These are phyloP conservation scores for Haberlea rhodopensis DNA, from an alignment of 257 asterid species.

Conservation along the genomic window DNA sequence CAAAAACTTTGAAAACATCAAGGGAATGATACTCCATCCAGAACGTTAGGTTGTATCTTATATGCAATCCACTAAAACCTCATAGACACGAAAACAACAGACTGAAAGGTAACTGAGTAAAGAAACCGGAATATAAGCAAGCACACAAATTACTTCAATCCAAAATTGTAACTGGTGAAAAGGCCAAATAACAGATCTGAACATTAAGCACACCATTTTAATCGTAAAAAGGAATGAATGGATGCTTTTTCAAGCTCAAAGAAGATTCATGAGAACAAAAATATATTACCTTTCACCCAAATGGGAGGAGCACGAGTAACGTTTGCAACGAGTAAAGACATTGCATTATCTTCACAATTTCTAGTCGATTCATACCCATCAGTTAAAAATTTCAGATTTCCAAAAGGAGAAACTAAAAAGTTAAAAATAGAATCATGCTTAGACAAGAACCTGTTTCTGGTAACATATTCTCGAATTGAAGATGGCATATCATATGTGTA, in stretches of 20 bases:
- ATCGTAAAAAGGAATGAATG: neutral
- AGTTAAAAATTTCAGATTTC: constrained; percentile 11
- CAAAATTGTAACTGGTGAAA: neutral
- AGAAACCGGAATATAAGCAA: neutral
- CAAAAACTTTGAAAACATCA: no score
- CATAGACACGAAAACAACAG: neutral
- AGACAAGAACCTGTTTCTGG: no score
- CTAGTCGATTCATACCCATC: constrained; percentile 32
- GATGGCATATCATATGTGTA: constrained; percentile 94
- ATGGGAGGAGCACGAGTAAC: constrained; percentile 81
- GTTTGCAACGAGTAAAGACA: constrained; percentile 88
- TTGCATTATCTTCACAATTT: constrained; percentile 91
- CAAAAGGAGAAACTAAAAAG: neutral
- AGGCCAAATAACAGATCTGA: neutral
- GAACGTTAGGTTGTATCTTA: no score
- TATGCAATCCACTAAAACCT: neutral
- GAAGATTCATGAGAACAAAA: constrained; percentile 9
- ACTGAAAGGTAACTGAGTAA: neutral
- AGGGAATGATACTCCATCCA: neutral
- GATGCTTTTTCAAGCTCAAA: neutral
- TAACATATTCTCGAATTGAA: constrained; percentile 68
- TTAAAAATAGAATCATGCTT: neutral
- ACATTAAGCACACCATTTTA: neutral
- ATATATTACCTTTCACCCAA: constrained; percentile 76
- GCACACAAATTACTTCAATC: neutral